Evolutionary conservation across 345 rosid species (phyloP), one percentile per base, ranked within the genome.

Genomic region (Citrus reticulata): DNA sequence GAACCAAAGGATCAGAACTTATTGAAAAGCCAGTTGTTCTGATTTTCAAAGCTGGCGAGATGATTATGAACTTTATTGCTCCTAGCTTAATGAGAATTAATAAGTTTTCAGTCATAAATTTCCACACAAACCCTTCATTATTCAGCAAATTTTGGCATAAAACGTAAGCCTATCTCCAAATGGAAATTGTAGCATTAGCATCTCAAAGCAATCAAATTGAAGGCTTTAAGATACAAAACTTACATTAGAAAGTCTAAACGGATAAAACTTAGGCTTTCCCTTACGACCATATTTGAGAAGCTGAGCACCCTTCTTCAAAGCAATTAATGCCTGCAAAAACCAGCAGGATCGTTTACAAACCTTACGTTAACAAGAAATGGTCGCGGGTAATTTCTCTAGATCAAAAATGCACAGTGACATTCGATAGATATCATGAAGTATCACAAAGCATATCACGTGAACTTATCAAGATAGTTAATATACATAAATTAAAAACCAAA

Each of bases 271-370:
- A 58, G 98, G 99, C 87, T 89, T 95, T 85, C 97, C 99, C 84
- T 95, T 91, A n/a, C 93, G 96, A 87, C 96, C 97, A 89, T 91
- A 92, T 82, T 93, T 95, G 83, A 92, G 85, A 66, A 95, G 92
- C 72, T 91, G 97, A 85, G 95, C 87, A 80, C 99, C 99, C 87
- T 89, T 93, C 89, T 93, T 93, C 91, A 95, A 84, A 76, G 95
- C 89, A 84, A 90, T 89, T 73, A 93, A 81, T 77, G 94, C 95
- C 99, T 95, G 88, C 84, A 88, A 84, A 83, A 82, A 7, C 49
- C 7, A 63, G 49, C 57, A 39, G 70, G 22, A 76, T 25, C 6
- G 55, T 46, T 51, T 29, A 65, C 7, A 34, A 75, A 9, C 46
- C 67, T 14, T 22, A 72, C 9, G 24, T 29, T 16, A 49, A 49